phyloP scores from a whole-genome alignment of 768 basidiomycete species.

The Daedaleopsis sinensis region DNA sequence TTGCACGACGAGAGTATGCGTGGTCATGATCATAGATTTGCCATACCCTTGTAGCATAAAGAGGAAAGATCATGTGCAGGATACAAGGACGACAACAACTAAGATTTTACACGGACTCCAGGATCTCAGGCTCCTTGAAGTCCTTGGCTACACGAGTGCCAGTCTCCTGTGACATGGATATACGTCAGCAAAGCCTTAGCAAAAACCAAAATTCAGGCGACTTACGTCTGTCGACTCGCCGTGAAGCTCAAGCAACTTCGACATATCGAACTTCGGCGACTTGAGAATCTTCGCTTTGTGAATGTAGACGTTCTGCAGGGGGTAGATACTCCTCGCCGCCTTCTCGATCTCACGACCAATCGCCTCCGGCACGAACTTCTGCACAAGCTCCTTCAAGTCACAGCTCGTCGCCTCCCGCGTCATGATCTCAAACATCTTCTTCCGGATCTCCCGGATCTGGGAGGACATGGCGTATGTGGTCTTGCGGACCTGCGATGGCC shows the following conservation, averaged over 20 bases:
- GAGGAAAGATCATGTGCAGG: constrained; percentile 34
- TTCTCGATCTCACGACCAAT: constrained; percentile 99
- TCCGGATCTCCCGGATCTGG: constrained; percentile 96
- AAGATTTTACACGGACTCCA: constrained; percentile 80
- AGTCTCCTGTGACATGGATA: constrained; percentile 66
- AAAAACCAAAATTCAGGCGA: constrained; percentile 24
- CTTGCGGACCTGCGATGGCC: constrained; percentile 95
- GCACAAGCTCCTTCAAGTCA: constrained; percentile 97
- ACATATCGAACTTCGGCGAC: constrained; percentile 94
- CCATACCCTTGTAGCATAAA: constrained; percentile 43
- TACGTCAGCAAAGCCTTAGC: constrained; percentile 14
- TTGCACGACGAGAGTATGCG: constrained; percentile 8
- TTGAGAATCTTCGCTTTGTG: constrained; percentile 99
- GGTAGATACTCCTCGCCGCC: constrained; percentile 94
- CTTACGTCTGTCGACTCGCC: constrained; percentile 93
- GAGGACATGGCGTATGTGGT: constrained; percentile 96
- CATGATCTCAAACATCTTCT: constrained; percentile 99
- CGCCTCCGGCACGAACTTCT: constrained; percentile 98
- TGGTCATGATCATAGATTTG: constrained; percentile 40
- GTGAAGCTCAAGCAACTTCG: constrained; percentile 95
- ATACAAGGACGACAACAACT: constrained; percentile 41
- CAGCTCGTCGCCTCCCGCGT: constrained; percentile 92
- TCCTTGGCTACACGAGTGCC: constrained; percentile 93
- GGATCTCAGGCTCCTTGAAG: constrained; percentile 97
- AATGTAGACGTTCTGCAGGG: constrained; percentile 97